Evolutionary conservation across 2,329 filamentous ascomycete species (phyloP), one percentile per base, ranked within the genome.

Genomic region (Xylariaceae sp.): DNA sequence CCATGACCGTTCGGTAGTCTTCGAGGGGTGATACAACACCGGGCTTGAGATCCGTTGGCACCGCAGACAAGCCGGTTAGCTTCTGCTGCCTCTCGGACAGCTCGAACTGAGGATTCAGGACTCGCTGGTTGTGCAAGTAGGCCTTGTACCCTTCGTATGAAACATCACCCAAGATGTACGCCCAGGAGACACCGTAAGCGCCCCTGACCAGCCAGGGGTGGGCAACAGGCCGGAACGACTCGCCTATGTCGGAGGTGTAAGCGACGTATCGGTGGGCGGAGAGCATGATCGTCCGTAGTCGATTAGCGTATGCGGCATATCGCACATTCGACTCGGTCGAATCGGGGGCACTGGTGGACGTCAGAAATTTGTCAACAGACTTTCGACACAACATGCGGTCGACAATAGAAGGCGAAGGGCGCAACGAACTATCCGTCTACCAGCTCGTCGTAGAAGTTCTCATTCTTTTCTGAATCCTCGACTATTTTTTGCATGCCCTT

Each of bases 211-310:
- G 66, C 54, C 74, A 81, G 0, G 88, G 90, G 59, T 96, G 89
- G 3, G 90, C 89, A 27, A 98, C 76, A 0, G 92, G 92, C 2
- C 92, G 80, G 66, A 98, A 98, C 0, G 86, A 94, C 64, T 98
- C 92, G 60, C 92, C 92, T 48, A 98, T 90, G 56, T 97, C 90
- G 14, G 83, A 89, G 0, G 92, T 97, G 62, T 98, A 98, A 40
- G 92, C 92, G 34, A 98, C 88, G 58, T 98, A 98, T 56, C 92
- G 83, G 57, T 97, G 92, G 3, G 89, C 89, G 12, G 85, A 88
- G 52, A 89, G 70, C 56, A 98, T 79, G 50, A 97, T 85, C 6
- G 89, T 95, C 46, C 87, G 81, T 47, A 92, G 68, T 34, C 92
- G 82, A 44, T 82, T 80, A 33, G 88, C 87, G 66, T 98, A 98